Base-by-base conservation (phyloP, 805 yeast species). In the Suhomyces sp. region DNA sequence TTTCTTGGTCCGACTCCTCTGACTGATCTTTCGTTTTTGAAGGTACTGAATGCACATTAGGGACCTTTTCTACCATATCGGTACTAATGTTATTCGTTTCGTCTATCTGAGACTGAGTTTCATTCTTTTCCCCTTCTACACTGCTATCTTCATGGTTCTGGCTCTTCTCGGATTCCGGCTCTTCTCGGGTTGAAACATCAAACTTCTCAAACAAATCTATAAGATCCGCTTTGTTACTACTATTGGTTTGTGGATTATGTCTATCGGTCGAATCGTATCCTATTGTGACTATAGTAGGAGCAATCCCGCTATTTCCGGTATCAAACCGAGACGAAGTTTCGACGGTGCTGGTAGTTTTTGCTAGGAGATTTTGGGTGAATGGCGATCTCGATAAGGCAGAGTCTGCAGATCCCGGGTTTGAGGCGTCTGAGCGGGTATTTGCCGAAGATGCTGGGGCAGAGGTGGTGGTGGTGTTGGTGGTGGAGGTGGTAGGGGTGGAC, bases 401-500 rank as follows among this genome's bases (percentile, higher is more conserved):
- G 15, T 17, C 19, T 7, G 31, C n/a, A 13, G 49, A 23, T n/a
- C 12, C 31, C 1, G 45, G 17, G 10, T 31, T 27, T 7, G 27
- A 10, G 5, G 22, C 6, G 4, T 17, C 45, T 29, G 31, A 46
- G 24, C 27, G 46, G 12, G 50, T 26, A 10, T 46, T 40, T 15
- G 53, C 27, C 12, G 52, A 24, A 8, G 58, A 19, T 44, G 59
- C 56, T 1, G 62, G 55, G 6, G 60, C 50, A 22, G 53, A 64
- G 4, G 65, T 57, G 13, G 72, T 66, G 51, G 61, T 70, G 36
- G 69, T 61, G 46, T 71, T 71, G 22, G 75, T 69, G 6, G 78
- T 73, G 15, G 77, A 73, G 2, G 78, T 74, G 2, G 79, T 74
- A 17, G 79, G 71, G 8, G 71, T 65, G 3, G 79, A 61, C 57